Base-by-base conservation (phyloP, 2,329 filamentous ascomycete species). In the Chaetomiaceae sp. region DNA sequence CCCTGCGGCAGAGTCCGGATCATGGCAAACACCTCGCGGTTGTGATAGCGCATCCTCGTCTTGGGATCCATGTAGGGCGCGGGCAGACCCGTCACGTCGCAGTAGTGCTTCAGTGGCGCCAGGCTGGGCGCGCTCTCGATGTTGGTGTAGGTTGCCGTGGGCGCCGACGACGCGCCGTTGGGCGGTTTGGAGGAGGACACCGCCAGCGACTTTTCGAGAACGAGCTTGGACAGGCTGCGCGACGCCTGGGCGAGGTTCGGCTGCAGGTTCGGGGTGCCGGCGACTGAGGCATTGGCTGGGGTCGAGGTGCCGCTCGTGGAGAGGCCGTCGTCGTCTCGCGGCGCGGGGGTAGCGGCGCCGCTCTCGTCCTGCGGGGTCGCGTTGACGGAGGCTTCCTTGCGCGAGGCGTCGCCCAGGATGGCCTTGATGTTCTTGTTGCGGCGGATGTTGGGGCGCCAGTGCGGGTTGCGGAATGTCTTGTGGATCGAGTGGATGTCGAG, bases 391-490 rank as follows among this genome's bases (percentile, higher is more conserved):
- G 90, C 89, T 75, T 97, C 92, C 67, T 88, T 89, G 63, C 90
- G 87, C 20, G 88, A 83, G 12, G 88, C 89, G 65, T 99, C 94
- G 55, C 90, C 88, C 57, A 99, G 80, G 58, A 99, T 94, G 64
- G 95, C 89, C 72, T 97, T 97, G 72, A 97, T 86, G 71, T 96
- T 97, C 78, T 99, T 99, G 82, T 99, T 99, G 71, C 94, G 89
- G 47, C 94, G 91, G 71, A 91, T 87, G 61, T 92, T 90, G 15
- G 94, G 90, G 67, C 89, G 91, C 94, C 94, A 99, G 69, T 83
- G 75, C 3, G 87, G 78, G 68, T 91, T 96, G 70, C 92, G 91
- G 78, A 96, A 99, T 65, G 84, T 87, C 74, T 95, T 95, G 64
- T 84, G 84, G 67, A 89, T 83, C 55, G 84, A 82, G 70, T 94